Evolutionary conservation across 176 grass and related monocot species (phyloP), one percentile per base, ranked within the genome.

Genomic region (Ensete ventricosum): DNA sequence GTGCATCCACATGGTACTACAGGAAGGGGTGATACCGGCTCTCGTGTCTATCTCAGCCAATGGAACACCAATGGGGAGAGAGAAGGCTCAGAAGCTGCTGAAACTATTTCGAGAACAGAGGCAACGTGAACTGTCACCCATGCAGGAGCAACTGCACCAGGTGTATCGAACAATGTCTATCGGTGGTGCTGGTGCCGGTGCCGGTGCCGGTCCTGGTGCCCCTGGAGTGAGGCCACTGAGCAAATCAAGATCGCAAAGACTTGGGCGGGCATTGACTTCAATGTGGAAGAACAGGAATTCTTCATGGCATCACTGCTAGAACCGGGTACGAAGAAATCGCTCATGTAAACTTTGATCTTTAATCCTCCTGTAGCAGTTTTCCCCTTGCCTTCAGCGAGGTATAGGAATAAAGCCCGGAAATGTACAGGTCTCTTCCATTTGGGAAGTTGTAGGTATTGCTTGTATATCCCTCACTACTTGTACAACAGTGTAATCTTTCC

Each of bases 11-110:
- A 60, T 83, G 64, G 87, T 88, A 60, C 84, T 96, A 49, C 79
- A 96, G 70, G 87, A 96, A 69, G 93, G 93, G 0, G 85, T 84
- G 64, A 96, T 96, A 58, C 93, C 89, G 2, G 81, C 83, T 16
- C 73, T 96, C 19, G 87, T 96, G 19, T 86, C 76, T 54, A 60
- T 92, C 51, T 77, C 87, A 11, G 77, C 83, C 20, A 88, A 81
- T 22, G 87, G 89, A 73, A 92, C 87, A 0, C 53, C 23, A 24
- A 82, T 77, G 76, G 82, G 82, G 53, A 82, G 79, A 73, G 93
- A 96, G 34, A 96, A 86, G 66, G 93, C 93, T 43, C 79, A 92
- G 75, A 79, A 53, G 81, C 83, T 96, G 68, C 80, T 96, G 14
- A 73, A 75, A 75, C 34, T 92, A 64, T 96, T 96, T 64, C 78